Base-by-base conservation (phyloP, 305 asterid genomes). In the Stenogyne calaminthoides region DNA sequence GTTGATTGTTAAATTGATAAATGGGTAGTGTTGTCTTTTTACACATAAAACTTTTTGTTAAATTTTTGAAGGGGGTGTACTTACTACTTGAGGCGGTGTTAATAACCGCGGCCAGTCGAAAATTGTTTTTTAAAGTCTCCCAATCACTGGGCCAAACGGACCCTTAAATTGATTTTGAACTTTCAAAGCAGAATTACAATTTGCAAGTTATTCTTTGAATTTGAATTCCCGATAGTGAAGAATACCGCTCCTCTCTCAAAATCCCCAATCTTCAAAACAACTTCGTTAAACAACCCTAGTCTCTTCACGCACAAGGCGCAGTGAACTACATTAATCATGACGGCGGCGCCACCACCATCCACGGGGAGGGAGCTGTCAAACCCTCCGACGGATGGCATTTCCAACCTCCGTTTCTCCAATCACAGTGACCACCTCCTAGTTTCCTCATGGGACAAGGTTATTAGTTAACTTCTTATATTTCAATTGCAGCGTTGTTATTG, bases 371-470 rank as follows among this genome's bases (percentile, higher is more conserved):
- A 89, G 87, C 83, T 94, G 10, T 74, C 81, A 67, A 81, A 47
- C 58, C 96, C 99, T 37, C 99, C 98, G 51, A 73, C 83, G 7
- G 99, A 94, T 80, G 97, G 99, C 36, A 87, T 91, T 73, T 84
- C 99, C 12, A 94, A 94, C 81, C 88, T 94, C 75, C 91, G 96
- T 3, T 94, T 94, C 89, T 94, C 99, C 62, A 91, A 91, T 77
- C 93, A 94, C 87, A 87, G 91, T 40, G 98, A 94, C 74, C 86
- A 87, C 76, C 97, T 94, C 64, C 91, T 94, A 42, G 99, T 94
- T 59, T 91, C 99, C 20, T 94, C 97, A 1, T 91, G 99, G 99
- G 97, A 91, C 80, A 91, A 89, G 93, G 98, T 91, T 14, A 32
- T 7, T 71, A 25, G 57, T 32, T 62, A 4, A 49, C 22, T 49